Evolutionary conservation across 768 basidiomycete genomes (phyloP), one percentile per base, ranked within the genome.

Genomic region (Lepiota brunneoincarnata): DNA sequence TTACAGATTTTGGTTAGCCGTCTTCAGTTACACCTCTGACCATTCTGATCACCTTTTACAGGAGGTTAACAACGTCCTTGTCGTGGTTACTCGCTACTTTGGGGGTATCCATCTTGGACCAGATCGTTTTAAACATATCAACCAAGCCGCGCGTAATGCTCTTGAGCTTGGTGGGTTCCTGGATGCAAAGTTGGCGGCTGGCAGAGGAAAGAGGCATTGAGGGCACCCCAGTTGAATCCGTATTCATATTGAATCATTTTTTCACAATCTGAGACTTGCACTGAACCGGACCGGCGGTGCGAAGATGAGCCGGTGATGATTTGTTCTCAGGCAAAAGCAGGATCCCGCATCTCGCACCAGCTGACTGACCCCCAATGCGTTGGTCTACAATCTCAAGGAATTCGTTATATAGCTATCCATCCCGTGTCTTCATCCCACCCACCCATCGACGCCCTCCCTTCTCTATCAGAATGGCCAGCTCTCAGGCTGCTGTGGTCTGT

Each of bases 31-130:
- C 9, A 21, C 17, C 37, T 18, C 53, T 21, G 50, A 28, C 34
- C 6, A 15, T 23, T n/a, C 47, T 24, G 51, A 44, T 38, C 49
- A n/a, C 26, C 46, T 54, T 9, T 51, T 51, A 12, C 59, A 91
- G 90, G 91, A 92, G 56, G 76, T 89, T 18, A 81, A 85, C 55
- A 80, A 95, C 61, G 91, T 97, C 11, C 75, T 98, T 1, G 89
- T 99, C 14, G 73, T 98, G 17, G 96, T 99, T 11, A 93, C 94
- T 3, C 84, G 96, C 36, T 96, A 92, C 71, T 98, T 90, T 64
- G 96, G 96, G 12, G 96, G 96, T 0, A 87, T 89, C 11, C 89
- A 91, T 57, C 77, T 99, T 1, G 95, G 93, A 2, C 86, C 93
- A 0, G 94, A 95, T 65, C 75, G 89, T 34, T 92, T 88, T 70